Evolutionary conservation across 148 eudicot genomes (phyloP).

Genomic region (Rhododendron molle): DNA sequence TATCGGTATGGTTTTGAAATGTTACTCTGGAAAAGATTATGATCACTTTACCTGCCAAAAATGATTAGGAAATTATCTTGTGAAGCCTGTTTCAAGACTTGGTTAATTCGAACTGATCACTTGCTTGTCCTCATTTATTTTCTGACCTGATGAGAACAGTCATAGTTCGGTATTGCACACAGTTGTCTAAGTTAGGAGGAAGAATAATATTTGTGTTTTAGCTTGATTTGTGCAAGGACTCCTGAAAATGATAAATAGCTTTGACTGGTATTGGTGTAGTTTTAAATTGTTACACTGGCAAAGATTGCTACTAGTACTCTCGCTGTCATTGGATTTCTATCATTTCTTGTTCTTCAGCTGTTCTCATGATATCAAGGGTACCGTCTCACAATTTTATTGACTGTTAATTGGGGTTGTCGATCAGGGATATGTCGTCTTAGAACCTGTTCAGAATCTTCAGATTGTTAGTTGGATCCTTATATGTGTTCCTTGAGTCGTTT

Average conservation of each 20-base stretch:
- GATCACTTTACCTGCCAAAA: not conserved
- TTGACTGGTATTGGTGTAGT: not conserved
- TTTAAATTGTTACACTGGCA: too few species aligned
- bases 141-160: not conserved
- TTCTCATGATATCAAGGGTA: too few species aligned
- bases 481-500: not conserved
- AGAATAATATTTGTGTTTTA: not conserved
- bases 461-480: not conserved
- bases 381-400: not conserved
- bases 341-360: too few species aligned
- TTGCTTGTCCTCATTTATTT: not conserved
- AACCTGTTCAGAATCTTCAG: not conserved
- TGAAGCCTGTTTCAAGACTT: not conserved
- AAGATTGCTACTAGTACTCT: too few species aligned
- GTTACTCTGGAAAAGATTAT: not conserved
- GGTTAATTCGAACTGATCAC: not conserved
- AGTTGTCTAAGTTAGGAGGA: not conserved
- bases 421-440: not conserved
- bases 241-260: not conserved
- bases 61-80: not conserved
- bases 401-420: not conserved
- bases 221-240: not conserved
- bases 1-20: not conserved
- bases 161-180: not conserved
- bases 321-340: too few species aligned